These are phyloP conservation scores for Eucalyptus camaldulensis DNA, from an alignment of 345 rosid genomes.

Conservation along the genomic window DNA sequence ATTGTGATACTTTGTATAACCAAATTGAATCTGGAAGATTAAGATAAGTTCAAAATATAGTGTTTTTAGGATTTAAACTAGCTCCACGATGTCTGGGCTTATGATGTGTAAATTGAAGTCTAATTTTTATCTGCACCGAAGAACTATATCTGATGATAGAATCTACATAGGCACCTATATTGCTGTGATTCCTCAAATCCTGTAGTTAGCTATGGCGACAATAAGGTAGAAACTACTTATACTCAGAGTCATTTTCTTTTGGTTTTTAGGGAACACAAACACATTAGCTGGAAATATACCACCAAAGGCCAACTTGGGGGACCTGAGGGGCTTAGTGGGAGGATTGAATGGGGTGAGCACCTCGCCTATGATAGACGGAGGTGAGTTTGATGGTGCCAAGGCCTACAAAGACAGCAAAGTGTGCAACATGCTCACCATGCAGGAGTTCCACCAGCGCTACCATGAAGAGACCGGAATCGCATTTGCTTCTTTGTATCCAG, in stretches of 20 bases:
- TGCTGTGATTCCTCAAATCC: background rate
- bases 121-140: background rate
- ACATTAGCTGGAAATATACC: constrained; percentile 97
- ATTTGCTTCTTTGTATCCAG: constrained; percentile 90
- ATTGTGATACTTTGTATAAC: background rate
- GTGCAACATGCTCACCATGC: constrained; percentile 97
- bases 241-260: background rate
- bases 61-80: background rate
- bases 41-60: background rate
- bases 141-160: background rate
- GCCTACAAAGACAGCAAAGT: constrained; percentile 99
- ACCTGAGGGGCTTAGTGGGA: constrained; percentile 79
- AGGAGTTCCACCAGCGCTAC: constrained; percentile 84
- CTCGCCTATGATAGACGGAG: constrained; percentile 94
- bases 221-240: background rate
- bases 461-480: constrained; percentile 77
- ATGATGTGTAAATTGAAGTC: background rate
- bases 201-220: background rate
- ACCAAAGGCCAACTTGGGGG: constrained; percentile 93
- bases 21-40: background rate
- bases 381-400: constrained; percentile 89
- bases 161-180: background rate
- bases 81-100: background rate
- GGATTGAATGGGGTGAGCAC: constrained; percentile 65
- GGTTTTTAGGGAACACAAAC: constrained; percentile 66